phyloP scores from a whole-genome alignment of 495 filamentous ascomycete species.

The Penicillium salamii region DNA sequence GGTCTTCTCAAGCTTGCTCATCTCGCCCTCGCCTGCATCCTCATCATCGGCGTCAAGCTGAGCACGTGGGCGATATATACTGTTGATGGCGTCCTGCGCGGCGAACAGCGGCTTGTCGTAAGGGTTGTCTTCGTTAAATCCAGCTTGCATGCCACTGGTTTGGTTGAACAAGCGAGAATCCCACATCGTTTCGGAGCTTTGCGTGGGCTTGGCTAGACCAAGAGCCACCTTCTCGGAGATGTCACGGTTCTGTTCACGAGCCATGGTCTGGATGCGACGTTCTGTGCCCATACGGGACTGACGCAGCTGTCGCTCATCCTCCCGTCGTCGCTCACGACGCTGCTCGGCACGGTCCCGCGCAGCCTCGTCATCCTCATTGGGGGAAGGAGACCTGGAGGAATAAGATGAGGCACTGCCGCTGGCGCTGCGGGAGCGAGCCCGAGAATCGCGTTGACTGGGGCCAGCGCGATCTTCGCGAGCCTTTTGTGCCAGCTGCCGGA shows the following conservation, averaged over 20 bases:
- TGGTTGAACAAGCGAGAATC: slow-evolving; percentile 96
- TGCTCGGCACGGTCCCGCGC: slow-evolving; percentile 70
- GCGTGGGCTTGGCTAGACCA: slow-evolving; percentile 90
- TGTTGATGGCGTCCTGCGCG: slow-evolving; percentile 91
- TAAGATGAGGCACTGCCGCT: slow-evolving; percentile 56
- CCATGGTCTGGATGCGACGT: slow-evolving; percentile 82
- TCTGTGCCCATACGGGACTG: slow-evolving; percentile 97
- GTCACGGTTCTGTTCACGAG: slow-evolving; percentile 92
- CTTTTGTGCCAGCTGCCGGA: slow-evolving; percentile 86
- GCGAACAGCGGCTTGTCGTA: slow-evolving; percentile 98
- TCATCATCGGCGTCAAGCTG: slow-evolving; percentile 69
- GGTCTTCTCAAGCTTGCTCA: slow-evolving; percentile 81
- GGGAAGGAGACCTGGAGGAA: slow-evolving; percentile 52
- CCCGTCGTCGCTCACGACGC: slow-evolving; percentile 73
- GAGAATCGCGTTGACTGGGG: slow-evolving; percentile 44
- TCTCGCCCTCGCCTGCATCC: slow-evolving; percentile 76
- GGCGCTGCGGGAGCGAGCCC: slow-evolving; percentile 44
- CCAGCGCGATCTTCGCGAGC: slow-evolving; percentile 75
- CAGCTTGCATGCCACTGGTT: slow-evolving; percentile 78
- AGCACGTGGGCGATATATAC: slow-evolving; percentile 84
- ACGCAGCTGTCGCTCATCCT: slow-evolving; percentile 83
- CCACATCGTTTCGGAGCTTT: slow-evolving; percentile 88
- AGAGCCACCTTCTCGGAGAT: slow-evolving; percentile 97
- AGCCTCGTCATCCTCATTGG: slow-evolving; percentile 64
- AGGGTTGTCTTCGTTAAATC: slow-evolving; percentile 96